phyloP scores from a whole-genome alignment of 805 yeast species.

The Ogataea sp. region DNA sequence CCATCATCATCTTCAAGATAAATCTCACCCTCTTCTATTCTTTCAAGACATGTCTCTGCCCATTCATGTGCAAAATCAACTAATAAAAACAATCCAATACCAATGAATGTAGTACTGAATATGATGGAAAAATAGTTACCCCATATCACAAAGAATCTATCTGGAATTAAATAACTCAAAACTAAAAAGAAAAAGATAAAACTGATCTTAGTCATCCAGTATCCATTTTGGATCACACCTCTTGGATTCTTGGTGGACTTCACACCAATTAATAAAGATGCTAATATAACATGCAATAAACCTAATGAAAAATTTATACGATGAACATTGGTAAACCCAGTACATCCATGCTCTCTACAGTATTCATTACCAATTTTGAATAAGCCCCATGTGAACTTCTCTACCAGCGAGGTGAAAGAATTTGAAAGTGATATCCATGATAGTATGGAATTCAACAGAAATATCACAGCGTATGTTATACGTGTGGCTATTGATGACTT shows the following conservation, averaged over 20 bases:
- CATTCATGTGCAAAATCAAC: conserved; percentile 98
- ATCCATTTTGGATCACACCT: conserved; percentile 81
- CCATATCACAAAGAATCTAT: conserved; percentile 77
- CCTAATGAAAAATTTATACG: conserved; percentile 86
- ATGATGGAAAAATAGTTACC: conserved; percentile 85
- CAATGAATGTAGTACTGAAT: conserved; percentile 75
- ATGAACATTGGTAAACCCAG: conserved; percentile 91
- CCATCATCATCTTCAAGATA: conserved; percentile 42
- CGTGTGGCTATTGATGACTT: conserved; percentile 76
- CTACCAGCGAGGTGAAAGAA: conserved; percentile 67
- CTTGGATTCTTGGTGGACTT: conserved; percentile 72
- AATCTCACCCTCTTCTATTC: conserved; percentile 73
- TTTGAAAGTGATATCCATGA: conserved; percentile 93
- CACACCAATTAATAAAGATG: conserved; percentile 61
- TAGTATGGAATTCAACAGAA: conserved; percentile 68
- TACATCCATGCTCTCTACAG: conserved; percentile 80
- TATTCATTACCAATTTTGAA: conserved; percentile 45
- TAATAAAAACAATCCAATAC: conserved; percentile 80
- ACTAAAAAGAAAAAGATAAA: conserved; percentile 50
- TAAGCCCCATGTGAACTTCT: conserved; percentile 58
- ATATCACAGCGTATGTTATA: conserved; percentile 72
- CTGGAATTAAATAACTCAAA: conserved; percentile 74
- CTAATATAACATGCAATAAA: conserved; percentile 63
- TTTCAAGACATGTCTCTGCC: conserved; percentile 93
- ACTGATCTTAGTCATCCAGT: conserved; percentile 74